These are phyloP conservation scores for Hypoxylon sp. DNA, from an alignment of 2,329 filamentous ascomycete genomes.

Conservation along the genomic window DNA sequence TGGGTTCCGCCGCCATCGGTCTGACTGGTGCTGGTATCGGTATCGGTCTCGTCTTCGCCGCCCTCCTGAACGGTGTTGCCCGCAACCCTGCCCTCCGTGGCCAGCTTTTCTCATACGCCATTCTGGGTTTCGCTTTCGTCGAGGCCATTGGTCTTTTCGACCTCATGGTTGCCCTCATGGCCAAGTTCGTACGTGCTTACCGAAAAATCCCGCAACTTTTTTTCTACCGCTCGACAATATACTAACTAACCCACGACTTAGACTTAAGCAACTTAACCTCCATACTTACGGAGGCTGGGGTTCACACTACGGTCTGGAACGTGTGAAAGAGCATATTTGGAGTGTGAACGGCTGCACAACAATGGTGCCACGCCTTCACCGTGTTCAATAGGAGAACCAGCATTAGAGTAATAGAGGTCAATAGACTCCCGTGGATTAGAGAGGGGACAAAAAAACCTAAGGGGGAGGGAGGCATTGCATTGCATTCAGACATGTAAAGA, in stretches of 20 bases:
- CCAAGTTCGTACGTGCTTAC: slow-evolving; percentile 80
- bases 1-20: slow-evolving; percentile 91
- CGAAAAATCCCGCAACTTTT: slow-evolving; percentile 30
- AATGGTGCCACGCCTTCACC: slow-evolving; percentile 44
- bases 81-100: slow-evolving; percentile 95
- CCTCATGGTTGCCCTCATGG: slow-evolving; percentile 93
- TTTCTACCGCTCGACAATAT: not conserved
- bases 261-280: slow-evolving; percentile 55
- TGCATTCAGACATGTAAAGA: slow-evolving; percentile 54
- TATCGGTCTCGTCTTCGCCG: slow-evolving; percentile 95
- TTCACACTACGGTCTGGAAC: slow-evolving; percentile 50
- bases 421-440: slow-evolving; percentile 50
- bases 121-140: slow-evolving; percentile 95
- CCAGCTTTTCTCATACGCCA: slow-evolving; percentile 96
- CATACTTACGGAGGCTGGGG: slow-evolving; percentile 51
- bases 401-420: slow-evolving; percentile 56
- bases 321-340: slow-evolving; percentile 51
- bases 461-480: slow-evolving; percentile 50
- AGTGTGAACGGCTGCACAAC: slow-evolving; percentile 46
- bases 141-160: slow-evolving; percentile 92
- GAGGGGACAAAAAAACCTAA: slow-evolving; percentile 47
- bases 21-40: slow-evolving; percentile 93
- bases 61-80: slow-evolving; percentile 89
- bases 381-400: slow-evolving; percentile 54
- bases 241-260: slow-evolving; percentile 44